Conservation (phyloP, 805 yeast species). For the Yarrowia yakushimensis region DNA sequence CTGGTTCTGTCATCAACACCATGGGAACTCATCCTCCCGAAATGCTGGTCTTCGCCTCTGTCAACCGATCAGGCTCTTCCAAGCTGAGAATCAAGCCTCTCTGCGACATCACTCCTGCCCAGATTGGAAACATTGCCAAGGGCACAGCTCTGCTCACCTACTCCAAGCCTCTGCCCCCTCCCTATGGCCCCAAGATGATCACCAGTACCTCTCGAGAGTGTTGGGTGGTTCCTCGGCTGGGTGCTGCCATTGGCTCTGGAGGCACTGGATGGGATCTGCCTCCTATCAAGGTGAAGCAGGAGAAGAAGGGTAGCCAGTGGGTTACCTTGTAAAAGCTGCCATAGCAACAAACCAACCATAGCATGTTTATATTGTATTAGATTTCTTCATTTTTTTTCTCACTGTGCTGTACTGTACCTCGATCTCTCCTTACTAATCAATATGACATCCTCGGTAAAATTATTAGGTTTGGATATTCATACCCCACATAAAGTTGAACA, state of each 20-base stretch:
- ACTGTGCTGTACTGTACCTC: background rate
- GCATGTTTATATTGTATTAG: background rate
- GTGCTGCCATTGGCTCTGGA: constrained; percentile 78
- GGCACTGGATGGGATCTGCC: constrained; percentile 92
- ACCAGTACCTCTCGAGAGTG: constrained; percentile 71
- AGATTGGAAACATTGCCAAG: constrained; percentile 73
- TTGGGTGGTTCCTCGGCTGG: constrained; percentile 87
- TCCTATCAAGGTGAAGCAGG: constrained; percentile 69
- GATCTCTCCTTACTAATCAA: background rate
- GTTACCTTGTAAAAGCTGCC: constrained; percentile 28
- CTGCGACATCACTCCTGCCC: constrained; percentile 70
- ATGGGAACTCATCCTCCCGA: constrained; percentile 73
- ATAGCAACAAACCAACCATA: background rate
- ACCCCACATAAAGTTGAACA: constrained; percentile 21
- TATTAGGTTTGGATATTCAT: background rate
- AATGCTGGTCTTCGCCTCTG: constrained; percentile 62
- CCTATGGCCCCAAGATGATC: constrained; percentile 73
- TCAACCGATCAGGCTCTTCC: constrained; percentile 42
- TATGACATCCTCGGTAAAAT: background rate
- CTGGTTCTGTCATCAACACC: constrained; percentile 60
- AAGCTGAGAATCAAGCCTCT: constrained; percentile 60
- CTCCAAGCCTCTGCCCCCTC: constrained; percentile 89
- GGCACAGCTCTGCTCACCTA: constrained; percentile 69
- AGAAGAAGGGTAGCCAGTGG: constrained; percentile 69
- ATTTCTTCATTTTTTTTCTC: background rate